Evolutionary conservation across 2,329 filamentous ascomycete species (phyloP), one percentile per base, ranked within the genome.

Genomic region (Cryphonectria parasitica): DNA sequence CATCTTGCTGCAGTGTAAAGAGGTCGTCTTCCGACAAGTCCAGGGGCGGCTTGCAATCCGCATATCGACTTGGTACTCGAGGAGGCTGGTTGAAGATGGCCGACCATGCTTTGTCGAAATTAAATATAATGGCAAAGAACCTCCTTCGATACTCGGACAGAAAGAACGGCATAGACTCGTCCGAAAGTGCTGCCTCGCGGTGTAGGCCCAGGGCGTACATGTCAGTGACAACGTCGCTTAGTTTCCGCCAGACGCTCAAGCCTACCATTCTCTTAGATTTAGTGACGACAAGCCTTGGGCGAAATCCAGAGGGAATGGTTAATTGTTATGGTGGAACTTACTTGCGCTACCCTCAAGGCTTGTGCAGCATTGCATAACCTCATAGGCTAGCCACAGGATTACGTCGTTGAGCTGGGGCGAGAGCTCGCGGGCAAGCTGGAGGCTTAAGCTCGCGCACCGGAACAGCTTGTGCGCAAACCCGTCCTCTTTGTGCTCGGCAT

Each of bases 11-110:
- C 15, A 43, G n/a, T 15, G 65, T 13, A 17, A 67, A 56, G 19
- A 67, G 52, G 36, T 67, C 65, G 5, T 67, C 65, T 11, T 67
- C 65, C 6, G 65, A 58, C 19, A 67, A 2, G 22, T 67, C 65
- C 31, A 67, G 54, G n/a, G 65, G 54, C n/a, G 45, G 34, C 19
- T 34, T 58, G 22, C 15, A 43, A 17, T 58, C 65, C n/a, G 31
- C 25, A 45, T 58, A 58, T 45, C 31, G 65, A 60, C 28, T 11
- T 39, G 65, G 54, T n/a, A 60, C 45, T 15, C 54, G 49, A 22
- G 65, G 65, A 11, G 65, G 65, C 25, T 58, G 52, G 36, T 60
- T 67, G 34, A 67, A 67, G 22, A 60, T 43, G 3, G 52, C 36
- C 36, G 52, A 43, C 45, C 36, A 67, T 25, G 34, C 65, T 10